These are phyloP conservation scores for Epichloe brachyelytri DNA, from an alignment of 2,329 filamentous ascomycete species.

Conservation along the genomic window DNA sequence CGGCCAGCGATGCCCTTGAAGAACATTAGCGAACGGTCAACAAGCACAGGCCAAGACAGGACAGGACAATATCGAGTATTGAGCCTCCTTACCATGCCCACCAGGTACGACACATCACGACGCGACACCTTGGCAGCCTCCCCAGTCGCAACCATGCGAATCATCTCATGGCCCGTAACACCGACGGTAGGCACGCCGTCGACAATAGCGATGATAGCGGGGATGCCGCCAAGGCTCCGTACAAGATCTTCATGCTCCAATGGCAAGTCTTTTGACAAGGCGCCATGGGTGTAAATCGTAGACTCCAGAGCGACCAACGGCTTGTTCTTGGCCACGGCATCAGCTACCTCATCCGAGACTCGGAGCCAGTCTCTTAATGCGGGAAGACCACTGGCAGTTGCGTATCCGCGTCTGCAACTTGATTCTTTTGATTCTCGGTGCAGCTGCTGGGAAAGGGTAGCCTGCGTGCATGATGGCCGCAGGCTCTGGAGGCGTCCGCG, in stretches of 20 bases:
- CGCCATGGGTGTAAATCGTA: slow-evolving; percentile 93
- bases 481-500: not conserved
- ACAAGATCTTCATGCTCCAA: slow-evolving; percentile 79
- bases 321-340: slow-evolving; percentile 59
- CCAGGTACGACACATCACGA: slow-evolving; percentile 71
- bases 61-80: slow-evolving; percentile 2
- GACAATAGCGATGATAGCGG: slow-evolving; percentile 82
- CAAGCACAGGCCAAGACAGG: no score
- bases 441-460: not conserved
- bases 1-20: slow-evolving; percentile 49
- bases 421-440: not conserved
- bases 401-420: not conserved
- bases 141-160: slow-evolving; percentile 53
- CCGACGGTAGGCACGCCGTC: slow-evolving; percentile 76
- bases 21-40: not conserved
- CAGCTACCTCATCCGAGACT: slow-evolving; percentile 69
- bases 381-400: slow-evolving; percentile 15
- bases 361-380: slow-evolving; percentile 36
- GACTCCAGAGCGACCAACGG: slow-evolving; percentile 90
- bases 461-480: not conserved
- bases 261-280: slow-evolving; percentile 57
- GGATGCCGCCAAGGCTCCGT: slow-evolving; percentile 66
- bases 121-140: slow-evolving; percentile 74
- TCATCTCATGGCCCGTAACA: slow-evolving; percentile 57
- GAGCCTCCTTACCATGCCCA: slow-evolving; percentile 51